Evolutionary conservation across 495 filamentous ascomycete species (phyloP).

Genomic region (Xylaria bambusicola): DNA sequence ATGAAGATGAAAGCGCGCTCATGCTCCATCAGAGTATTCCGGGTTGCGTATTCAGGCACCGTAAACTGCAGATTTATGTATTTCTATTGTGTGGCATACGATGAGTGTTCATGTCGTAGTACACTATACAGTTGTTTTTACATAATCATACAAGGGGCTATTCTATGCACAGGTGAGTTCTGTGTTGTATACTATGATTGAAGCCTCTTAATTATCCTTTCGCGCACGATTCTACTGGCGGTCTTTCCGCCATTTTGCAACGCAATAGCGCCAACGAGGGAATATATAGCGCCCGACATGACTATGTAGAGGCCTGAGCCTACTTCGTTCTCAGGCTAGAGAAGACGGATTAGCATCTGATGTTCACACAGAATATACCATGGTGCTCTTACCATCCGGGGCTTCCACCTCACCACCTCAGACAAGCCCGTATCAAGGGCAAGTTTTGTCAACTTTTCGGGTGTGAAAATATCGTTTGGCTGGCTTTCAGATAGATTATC

Average conservation of each 20-base stretch:
- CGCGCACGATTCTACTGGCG: conserved; percentile 71
- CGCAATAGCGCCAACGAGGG: conserved; percentile 83
- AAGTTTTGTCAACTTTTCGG: conserved; percentile 63
- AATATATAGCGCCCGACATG: conserved; percentile 73
- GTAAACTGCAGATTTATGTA: neutral
- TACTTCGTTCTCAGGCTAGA: conserved; percentile 68
- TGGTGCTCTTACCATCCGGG: conserved; percentile 63
- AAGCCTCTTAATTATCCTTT: conserved; percentile 67
- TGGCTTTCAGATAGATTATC: conserved; percentile 62
- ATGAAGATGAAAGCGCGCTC: no score
- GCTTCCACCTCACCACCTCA: conserved; percentile 83
- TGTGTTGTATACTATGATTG: conserved; percentile 17
- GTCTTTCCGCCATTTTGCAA: conserved; percentile 80
- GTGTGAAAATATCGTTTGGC: conserved; percentile 57
- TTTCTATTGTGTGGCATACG: conserved; percentile 4
- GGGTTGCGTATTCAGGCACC: no score
- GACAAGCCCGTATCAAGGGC: conserved; percentile 68
- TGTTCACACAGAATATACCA: neutral
- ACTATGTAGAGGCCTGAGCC: conserved; percentile 72
- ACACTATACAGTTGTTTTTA: conserved; percentile 27
- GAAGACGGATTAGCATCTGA: conserved; percentile 18
- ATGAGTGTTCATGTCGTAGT: conserved; percentile 23
- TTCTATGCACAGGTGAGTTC: neutral
- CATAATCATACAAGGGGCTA: conserved; percentile 23
- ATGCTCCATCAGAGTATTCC: no score